These are phyloP conservation scores for Cladophialophora carrionii DNA, from an alignment of 2,329 filamentous ascomycete species.

Conservation along the genomic window DNA sequence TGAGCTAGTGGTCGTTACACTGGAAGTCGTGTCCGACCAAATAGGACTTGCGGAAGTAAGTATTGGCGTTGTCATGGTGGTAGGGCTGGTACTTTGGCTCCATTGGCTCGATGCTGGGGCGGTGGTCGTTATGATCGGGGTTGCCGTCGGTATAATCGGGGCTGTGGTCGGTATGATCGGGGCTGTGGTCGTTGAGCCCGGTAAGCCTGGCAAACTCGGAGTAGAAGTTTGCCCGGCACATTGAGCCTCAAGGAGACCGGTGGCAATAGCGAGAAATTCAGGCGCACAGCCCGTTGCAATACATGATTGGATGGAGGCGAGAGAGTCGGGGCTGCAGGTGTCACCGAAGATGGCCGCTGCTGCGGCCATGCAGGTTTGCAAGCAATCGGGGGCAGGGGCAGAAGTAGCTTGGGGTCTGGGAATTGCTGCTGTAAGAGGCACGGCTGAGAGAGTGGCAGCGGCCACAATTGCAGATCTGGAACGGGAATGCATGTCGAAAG, in stretches of 20 bases:
- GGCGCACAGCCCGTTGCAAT: slow-evolving; percentile 1
- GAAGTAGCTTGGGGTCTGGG: slow-evolving; percentile 10
- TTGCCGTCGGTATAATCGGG: not conserved
- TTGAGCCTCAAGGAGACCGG: slow-evolving; percentile 5
- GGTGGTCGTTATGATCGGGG: not conserved
- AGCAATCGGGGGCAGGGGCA: not conserved
- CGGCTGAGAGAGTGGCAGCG: slow-evolving; percentile 12
- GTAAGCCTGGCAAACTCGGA: not conserved
- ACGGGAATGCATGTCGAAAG: slow-evolving; percentile 19
- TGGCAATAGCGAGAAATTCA: slow-evolving; percentile 1
- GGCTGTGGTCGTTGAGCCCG: slow-evolving; percentile 6
- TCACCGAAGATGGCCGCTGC: not conserved
- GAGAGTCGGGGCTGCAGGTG: slow-evolving; percentile 12
- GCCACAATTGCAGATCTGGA: slow-evolving; percentile 18
- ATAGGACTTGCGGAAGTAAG: not conserved
- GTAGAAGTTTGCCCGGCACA: slow-evolving; percentile 12
- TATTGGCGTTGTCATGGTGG: not conserved
- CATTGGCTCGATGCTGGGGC: not conserved
- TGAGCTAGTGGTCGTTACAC: not conserved
- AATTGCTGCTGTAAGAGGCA: slow-evolving; percentile 12
- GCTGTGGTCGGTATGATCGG: not conserved
- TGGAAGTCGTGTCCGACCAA: not conserved
- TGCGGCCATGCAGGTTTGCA: not conserved
- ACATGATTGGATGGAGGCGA: slow-evolving; percentile 12
- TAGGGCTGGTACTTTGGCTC: not conserved